Evolutionary conservation across 2,329 filamentous ascomycete species (phyloP).

Genomic region (Pyrenophora tritici-repentis): DNA sequence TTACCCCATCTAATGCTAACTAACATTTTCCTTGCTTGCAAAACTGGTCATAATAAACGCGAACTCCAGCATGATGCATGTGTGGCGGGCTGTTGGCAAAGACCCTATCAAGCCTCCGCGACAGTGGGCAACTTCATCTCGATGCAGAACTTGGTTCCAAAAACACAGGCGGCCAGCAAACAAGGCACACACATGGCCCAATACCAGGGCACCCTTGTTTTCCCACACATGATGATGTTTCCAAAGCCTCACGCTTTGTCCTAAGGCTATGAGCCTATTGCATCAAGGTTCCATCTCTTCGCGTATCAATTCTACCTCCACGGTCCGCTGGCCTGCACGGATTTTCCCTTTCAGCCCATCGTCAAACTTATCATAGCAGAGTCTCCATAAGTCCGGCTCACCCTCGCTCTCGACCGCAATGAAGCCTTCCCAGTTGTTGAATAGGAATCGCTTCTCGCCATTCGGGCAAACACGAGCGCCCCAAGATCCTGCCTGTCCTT

Average conservation of each 20-base stretch:
- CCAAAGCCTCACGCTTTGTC: not conserved
- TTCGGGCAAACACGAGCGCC: constrained; percentile 74
- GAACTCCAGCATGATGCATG: not conserved
- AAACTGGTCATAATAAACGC: not conserved
- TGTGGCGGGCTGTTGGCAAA: too few species aligned
- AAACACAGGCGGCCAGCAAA: too few species aligned
- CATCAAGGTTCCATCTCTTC: constrained; percentile 13
- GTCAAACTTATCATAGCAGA: constrained; percentile 55
- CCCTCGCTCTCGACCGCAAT: constrained; percentile 58
- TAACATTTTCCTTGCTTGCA: not conserved
- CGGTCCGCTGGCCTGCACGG: constrained; percentile 27
- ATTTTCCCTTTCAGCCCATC: constrained; percentile 47
- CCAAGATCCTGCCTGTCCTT: constrained; percentile 49
- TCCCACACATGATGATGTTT: too few species aligned
- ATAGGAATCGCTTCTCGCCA: constrained; percentile 59
- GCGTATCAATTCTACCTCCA: constrained; percentile 25
- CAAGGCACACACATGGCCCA: too few species aligned
- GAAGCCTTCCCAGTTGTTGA: constrained; percentile 62
- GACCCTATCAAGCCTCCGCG: too few species aligned
- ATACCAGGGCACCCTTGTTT: not conserved
- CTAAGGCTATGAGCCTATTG: not conserved
- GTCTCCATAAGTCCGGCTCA: constrained; percentile 55
- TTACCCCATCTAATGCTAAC: not conserved
- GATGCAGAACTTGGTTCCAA: too few species aligned
- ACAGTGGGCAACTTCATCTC: too few species aligned